Evolutionary conservation across 2,329 filamentous ascomycete genomes (phyloP).

Genomic region (Keithomyces neogunnii): DNA sequence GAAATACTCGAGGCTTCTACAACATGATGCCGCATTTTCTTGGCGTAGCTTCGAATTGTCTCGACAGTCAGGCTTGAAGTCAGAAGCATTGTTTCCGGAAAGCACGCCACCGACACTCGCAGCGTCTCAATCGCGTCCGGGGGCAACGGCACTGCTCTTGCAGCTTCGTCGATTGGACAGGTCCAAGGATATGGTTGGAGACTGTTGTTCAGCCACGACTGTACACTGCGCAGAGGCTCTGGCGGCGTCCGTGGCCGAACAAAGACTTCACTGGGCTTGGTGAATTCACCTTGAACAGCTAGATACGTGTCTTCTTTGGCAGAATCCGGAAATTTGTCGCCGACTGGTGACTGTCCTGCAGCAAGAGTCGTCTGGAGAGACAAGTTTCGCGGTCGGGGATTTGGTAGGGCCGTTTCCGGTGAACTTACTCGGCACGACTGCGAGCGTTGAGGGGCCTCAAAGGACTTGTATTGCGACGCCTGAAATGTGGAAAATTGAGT

Average conservation of each 20-base stretch:
- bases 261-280: slow-evolving; percentile 16
- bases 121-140: slow-evolving; percentile 46
- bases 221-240: slow-evolving; percentile 25
- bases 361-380: not conserved
- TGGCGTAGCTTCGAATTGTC: slow-evolving; percentile 47
- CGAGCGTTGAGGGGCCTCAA: not conserved
- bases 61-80: slow-evolving; percentile 48
- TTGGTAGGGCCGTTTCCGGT: not conserved
- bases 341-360: slow-evolving; percentile 6
- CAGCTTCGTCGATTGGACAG: slow-evolving; percentile 24
- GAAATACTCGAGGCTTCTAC: slow-evolving; percentile 14
- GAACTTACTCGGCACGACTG: not conserved
- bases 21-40: slow-evolving; percentile 38
- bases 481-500: not conserved
- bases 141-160: slow-evolving; percentile 38
- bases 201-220: slow-evolving; percentile 27
- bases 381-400: not conserved
- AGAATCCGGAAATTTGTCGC: slow-evolving; percentile 2
- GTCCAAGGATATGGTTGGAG: slow-evolving; percentile 20
- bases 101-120: slow-evolving; percentile 44
- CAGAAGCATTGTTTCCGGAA: slow-evolving; percentile 51
- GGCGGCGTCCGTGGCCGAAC: slow-evolving; percentile 24
- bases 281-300: slow-evolving; percentile 5
- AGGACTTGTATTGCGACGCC: not conserved
- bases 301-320: slow-evolving; percentile 9